Base-by-base conservation (phyloP, 371 early-diverging fungal genomes). In the Coemansia sp. region DNA sequence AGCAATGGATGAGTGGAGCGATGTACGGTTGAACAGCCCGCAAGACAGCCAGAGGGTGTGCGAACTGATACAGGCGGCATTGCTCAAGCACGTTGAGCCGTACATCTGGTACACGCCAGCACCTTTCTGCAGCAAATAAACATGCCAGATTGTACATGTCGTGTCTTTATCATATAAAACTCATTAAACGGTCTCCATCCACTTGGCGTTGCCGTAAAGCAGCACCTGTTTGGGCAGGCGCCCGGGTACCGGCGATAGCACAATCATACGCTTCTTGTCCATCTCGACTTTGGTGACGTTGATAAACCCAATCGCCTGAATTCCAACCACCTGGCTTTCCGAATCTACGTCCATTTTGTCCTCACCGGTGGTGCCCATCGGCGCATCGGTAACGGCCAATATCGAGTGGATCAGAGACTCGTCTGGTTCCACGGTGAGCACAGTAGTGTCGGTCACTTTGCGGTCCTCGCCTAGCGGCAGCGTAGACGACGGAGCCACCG, bases 201-300 rank as follows among this genome's bases (percentile, higher is more conserved):
- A 98, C 76, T 93, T 92, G 63, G 93, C 84, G 11, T 87, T 69
- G 11, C 90, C 95, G 84, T 93, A 83, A 45, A 94, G 61, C 61
- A 95, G 76, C 70, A 90, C 90, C 65, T 85, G 86, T 50, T 87
- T 88, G 10, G 94, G 95, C 65, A 98, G 79, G 55, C 89, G 82
- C 3, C 94, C 94, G 3, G 95, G 93, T 34, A 88, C 87, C 5
- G 98, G 98, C 7, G 92, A 84, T 31, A 95, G 63, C 26, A 96
- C 80, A 0, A 90, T 93, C 69, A 96, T 67, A 68, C 89, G 91
- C 48, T 84, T 77, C 62, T 89, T 90, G 2, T 76, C 81, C 51
- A 87, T 91, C 70, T 94, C 91, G 8, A 95, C 89, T 59, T 91
- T 91, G 4, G 93, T 89, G 32, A 96, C 87, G 63, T 93, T 93